Base-by-base conservation (phyloP, 345 rosid species). In the Euphorbia lathyris region DNA sequence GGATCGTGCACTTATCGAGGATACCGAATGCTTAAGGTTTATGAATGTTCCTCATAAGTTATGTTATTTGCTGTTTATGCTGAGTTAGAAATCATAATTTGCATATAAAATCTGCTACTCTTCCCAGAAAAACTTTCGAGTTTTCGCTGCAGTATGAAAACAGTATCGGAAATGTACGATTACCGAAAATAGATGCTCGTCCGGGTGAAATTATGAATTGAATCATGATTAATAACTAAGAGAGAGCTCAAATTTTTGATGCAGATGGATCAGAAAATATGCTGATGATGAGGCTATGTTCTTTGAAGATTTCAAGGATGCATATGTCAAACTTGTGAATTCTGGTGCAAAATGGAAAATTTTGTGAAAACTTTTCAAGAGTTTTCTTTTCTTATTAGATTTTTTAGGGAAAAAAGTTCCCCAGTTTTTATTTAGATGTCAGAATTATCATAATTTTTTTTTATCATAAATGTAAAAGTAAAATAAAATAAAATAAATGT, bases 11-110 rank as follows among this genome's bases (percentile, higher is more conserved):
- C 82, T 91, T 25, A 88, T 83, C 32, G 93, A 88, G 71, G 97
- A 94, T 67, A 81, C 78, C 45, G 95, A 90, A 70, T 91, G 98
- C 81, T 74, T 88, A 81, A 90, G 97, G 98, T 94, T 29, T 7
- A 55, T 17, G 22, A 9, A 53, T 13, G 32, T 30, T 50, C 20
- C 3, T 48, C n/a, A 48, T 14, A 3, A n/a, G n/a, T n/a, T n/a
- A n/a, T n/a, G n/a, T n/a, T n/a, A n/a, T n/a, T n/a, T n/a, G n/a
- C n/a, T n/a, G n/a, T n/a, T n/a, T n/a, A n/a, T n/a, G n/a, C n/a
- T n/a, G n/a, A n/a, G n/a, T n/a, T n/a, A 32, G 36, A 32, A 32
- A 32, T 32, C 36, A 5, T 32, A 32, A 32, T 5, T 32, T 32
- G 2, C 36, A 32, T 32, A 32, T 2, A 32, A 32, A 47, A 47